Conservation (phyloP, 495 filamentous ascomycete species). For the Penicillium cosmopolitanum region DNA sequence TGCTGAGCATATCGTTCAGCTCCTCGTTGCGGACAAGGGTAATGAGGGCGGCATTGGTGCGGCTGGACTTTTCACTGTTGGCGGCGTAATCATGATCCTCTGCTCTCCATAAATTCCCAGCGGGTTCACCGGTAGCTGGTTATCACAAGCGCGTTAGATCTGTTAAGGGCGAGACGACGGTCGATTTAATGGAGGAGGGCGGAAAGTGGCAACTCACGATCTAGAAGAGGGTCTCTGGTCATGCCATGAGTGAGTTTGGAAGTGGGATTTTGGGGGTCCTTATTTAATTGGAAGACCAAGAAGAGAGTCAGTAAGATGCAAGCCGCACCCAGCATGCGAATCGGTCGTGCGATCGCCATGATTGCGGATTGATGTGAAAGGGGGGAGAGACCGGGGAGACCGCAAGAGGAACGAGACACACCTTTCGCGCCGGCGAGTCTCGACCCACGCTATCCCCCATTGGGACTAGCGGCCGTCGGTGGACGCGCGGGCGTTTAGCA, state of each 20-base stretch:
- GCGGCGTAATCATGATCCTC: constrained; percentile 71
- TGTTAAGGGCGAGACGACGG: not conserved
- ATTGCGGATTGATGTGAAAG: constrained; percentile 21
- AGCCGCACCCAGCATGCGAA: constrained; percentile 74
- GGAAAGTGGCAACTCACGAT: constrained; percentile 61
- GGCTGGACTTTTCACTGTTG: constrained; percentile 70
- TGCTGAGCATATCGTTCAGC: constrained; percentile 75
- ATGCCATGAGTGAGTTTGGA: constrained; percentile 50
- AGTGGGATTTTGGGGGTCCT: constrained; percentile 42
- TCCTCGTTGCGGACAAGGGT: constrained; percentile 92
- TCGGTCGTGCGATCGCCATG: constrained; percentile 83
- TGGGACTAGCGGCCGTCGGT: constrained; percentile 35
- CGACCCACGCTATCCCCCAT: constrained; percentile 15
- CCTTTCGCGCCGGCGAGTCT: not conserved
- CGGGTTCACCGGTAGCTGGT: constrained; percentile 79
- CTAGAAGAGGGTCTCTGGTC: constrained; percentile 77
- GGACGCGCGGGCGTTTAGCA: constrained; percentile 22
- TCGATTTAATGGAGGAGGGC: constrained; percentile 9
- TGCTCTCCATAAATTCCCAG: constrained; percentile 70
- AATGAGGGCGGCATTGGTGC: constrained; percentile 91
- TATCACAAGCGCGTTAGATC: not conserved
- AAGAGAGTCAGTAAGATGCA: constrained; percentile 73
- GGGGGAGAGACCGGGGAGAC: constrained; percentile 10
- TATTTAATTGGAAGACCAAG: constrained; percentile 72
- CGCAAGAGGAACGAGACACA: not conserved